phyloP scores from a whole-genome alignment of 805 yeast species.

The Wickerhamiella alocasiicola region DNA sequence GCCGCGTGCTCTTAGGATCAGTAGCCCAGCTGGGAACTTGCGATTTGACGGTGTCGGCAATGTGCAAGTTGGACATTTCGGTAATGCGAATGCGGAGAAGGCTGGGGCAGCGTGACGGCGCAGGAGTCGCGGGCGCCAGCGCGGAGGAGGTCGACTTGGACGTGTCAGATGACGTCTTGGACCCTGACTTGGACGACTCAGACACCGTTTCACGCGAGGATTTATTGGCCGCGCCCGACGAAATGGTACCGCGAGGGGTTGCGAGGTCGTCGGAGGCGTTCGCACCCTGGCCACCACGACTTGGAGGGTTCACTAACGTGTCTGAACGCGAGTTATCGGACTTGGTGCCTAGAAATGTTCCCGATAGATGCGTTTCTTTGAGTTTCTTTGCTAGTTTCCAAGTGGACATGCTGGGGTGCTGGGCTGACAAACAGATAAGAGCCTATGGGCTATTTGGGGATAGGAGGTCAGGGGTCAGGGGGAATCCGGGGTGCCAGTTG shows the following conservation, averaged over 20 bases:
- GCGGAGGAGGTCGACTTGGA: background rate
- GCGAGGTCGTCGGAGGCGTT: constrained; percentile 6
- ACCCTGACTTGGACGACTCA: background rate
- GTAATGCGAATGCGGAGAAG: constrained; percentile 45
- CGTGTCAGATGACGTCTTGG: background rate
- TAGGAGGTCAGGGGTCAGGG: too few relatives aligned
- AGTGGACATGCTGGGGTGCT: constrained; percentile 19
- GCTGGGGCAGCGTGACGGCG: constrained; percentile 18
- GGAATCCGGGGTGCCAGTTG: background rate
- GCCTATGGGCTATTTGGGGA: background rate
- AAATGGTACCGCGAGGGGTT: constrained; percentile 27
- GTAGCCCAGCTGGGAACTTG: constrained; percentile 20
- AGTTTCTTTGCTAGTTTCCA: constrained; percentile 39
- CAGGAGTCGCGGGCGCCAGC: too few relatives aligned
- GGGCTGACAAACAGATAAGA: constrained; percentile 8
- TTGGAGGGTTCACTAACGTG: constrained; percentile 9
- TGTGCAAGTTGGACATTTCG: constrained; percentile 17
- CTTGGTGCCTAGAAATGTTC: constrained; percentile 17
- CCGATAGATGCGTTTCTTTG: constrained; percentile 31
- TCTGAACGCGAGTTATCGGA: constrained; percentile 6
- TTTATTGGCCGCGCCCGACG: constrained; percentile 20
- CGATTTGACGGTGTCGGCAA: constrained; percentile 39
- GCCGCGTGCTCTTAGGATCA: constrained; percentile 35
- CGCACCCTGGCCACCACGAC: too few relatives aligned
- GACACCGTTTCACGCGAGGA: background rate